phyloP scores from a whole-genome alignment of 495 filamentous ascomycete genomes.

The Penicillium longicatenatum region DNA sequence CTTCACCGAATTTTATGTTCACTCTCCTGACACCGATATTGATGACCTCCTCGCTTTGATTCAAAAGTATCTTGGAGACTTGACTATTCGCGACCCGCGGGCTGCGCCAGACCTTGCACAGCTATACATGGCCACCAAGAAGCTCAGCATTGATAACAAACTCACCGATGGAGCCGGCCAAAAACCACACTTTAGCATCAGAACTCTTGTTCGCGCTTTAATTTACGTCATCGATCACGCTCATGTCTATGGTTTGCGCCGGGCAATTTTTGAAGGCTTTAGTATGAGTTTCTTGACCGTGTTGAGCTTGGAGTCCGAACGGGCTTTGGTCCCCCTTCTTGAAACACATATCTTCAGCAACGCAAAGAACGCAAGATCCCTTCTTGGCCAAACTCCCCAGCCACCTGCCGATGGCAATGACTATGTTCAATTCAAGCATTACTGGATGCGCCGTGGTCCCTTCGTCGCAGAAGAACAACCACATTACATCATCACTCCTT shows the following conservation, averaged over 20 bases:
- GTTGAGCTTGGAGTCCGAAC: conserved; percentile 75
- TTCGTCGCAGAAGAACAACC: conserved; percentile 66
- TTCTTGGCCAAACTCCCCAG: conserved; percentile 73
- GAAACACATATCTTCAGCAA: conserved; percentile 75
- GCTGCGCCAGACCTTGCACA: conserved; percentile 75
- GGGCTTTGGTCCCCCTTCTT: conserved; percentile 75
- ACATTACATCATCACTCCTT: conserved; percentile 96
- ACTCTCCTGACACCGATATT: conserved; percentile 80
- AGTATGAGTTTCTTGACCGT: conserved; percentile 97
- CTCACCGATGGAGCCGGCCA: conserved; percentile 93
- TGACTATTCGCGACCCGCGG: conserved; percentile 63
- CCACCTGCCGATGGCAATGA: conserved; percentile 71
- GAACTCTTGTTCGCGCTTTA: conserved; percentile 88
- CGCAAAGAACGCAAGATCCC: conserved; percentile 62
- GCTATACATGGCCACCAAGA: conserved; percentile 85
- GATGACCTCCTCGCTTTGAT: conserved; percentile 84
- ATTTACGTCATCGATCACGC: conserved; percentile 83
- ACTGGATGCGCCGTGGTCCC: conserved; percentile 83
- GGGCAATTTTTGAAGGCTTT: conserved; percentile 92
- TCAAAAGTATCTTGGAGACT: conserved; percentile 76
- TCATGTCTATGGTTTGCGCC: conserved; percentile 80
- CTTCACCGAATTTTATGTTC: conserved; percentile 93
- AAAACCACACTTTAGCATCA: conserved; percentile 91
- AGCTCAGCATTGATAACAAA: conserved; percentile 73
- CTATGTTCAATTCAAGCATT: conserved; percentile 89